phyloP scores from a whole-genome alignment of 768 basidiomycete species.

The Lyophyllum shimeji region DNA sequence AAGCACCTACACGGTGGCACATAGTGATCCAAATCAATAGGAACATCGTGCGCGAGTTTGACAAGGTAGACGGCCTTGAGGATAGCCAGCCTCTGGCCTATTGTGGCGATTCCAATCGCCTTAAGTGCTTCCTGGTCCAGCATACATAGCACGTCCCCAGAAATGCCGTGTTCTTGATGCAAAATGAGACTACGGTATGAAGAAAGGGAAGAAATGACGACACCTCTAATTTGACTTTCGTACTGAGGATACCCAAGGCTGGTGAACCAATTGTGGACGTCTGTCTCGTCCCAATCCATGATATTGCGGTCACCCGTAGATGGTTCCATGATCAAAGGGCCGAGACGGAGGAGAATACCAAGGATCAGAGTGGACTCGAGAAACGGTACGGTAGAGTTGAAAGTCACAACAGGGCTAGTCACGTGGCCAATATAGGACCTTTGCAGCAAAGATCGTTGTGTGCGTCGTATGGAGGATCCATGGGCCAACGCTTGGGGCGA shows the following conservation, averaged over 20 bases:
- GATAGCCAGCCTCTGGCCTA: slow-evolving; percentile 90
- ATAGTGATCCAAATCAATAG: slow-evolving; percentile 82
- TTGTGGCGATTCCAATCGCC: slow-evolving; percentile 82
- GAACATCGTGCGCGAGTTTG: slow-evolving; percentile 81
- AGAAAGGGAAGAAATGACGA: slow-evolving; percentile 12
- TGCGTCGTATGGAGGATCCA: slow-evolving; percentile 63
- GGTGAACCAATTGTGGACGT: slow-evolving; percentile 79
- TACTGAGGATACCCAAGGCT: slow-evolving; percentile 85
- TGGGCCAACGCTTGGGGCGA: slow-evolving; percentile 75
- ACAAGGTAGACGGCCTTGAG: slow-evolving; percentile 90
- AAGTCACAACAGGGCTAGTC: slow-evolving; percentile 5
- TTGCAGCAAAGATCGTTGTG: neutral
- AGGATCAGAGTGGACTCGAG: neutral
- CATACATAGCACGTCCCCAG: slow-evolving; percentile 84
- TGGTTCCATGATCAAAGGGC: slow-evolving; percentile 31
- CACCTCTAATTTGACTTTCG: slow-evolving; percentile 75
- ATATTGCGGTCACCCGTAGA: slow-evolving; percentile 37
- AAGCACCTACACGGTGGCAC: slow-evolving; percentile 78
- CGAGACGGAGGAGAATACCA: neutral
- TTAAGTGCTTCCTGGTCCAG: slow-evolving; percentile 85
- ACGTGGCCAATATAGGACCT: slow-evolving; percentile 9
- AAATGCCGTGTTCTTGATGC: slow-evolving; percentile 80
- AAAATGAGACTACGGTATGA: slow-evolving; percentile 13
- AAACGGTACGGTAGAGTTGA: neutral
- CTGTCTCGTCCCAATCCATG: slow-evolving; percentile 71